Evolutionary conservation across 2,329 filamentous ascomycete genomes (phyloP).

Genomic region (Camillea tinctor): DNA sequence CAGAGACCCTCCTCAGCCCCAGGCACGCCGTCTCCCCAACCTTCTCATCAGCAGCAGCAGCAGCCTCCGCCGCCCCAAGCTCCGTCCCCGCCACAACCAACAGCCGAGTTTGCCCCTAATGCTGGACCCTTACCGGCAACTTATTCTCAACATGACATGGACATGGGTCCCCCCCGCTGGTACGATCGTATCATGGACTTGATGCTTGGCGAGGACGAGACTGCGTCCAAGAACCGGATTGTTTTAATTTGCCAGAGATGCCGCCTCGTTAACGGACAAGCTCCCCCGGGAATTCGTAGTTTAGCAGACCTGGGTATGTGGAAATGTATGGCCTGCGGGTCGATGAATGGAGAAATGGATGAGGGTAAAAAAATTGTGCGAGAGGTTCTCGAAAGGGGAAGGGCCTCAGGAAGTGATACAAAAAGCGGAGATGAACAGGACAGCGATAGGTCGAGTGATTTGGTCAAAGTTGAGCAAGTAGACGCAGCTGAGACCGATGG

Average conservation of each 20-base stretch:
- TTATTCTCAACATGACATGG: slow-evolving; percentile 35
- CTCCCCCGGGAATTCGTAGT: slow-evolving; percentile 78
- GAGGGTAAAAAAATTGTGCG: slow-evolving; percentile 72
- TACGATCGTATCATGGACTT: slow-evolving; percentile 93
- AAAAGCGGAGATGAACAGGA: slow-evolving; percentile 19
- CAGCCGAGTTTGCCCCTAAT: slow-evolving; percentile 28
- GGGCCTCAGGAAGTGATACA: slow-evolving; percentile 8
- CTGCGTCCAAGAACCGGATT: slow-evolving; percentile 83
- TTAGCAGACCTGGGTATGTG: slow-evolving; percentile 80
- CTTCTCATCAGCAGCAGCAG: slow-evolving; percentile 26
- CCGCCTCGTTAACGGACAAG: slow-evolving; percentile 90
- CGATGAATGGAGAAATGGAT: slow-evolving; percentile 77
- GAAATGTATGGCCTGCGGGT: slow-evolving; percentile 83
- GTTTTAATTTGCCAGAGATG: slow-evolving; percentile 82
- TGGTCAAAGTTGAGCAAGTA: slow-evolving; percentile 20
- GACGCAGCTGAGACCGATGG: slow-evolving; percentile 19
- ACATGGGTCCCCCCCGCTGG: slow-evolving; percentile 61
- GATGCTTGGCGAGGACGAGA: slow-evolving; percentile 92
- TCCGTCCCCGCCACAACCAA: slow-evolving; percentile 23
- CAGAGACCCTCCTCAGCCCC: slow-evolving; percentile 39
- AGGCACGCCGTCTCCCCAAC: slow-evolving; percentile 30
- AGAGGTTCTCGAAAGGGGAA: slow-evolving; percentile 49
- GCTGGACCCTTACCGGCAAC: slow-evolving; percentile 27
- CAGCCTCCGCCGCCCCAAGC: slow-evolving; percentile 20
- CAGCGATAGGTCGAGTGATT: slow-evolving; percentile 23